These are phyloP conservation scores for Colletotrichum theobromicola DNA, from an alignment of 2,329 filamentous ascomycete genomes.

Conservation along the genomic window DNA sequence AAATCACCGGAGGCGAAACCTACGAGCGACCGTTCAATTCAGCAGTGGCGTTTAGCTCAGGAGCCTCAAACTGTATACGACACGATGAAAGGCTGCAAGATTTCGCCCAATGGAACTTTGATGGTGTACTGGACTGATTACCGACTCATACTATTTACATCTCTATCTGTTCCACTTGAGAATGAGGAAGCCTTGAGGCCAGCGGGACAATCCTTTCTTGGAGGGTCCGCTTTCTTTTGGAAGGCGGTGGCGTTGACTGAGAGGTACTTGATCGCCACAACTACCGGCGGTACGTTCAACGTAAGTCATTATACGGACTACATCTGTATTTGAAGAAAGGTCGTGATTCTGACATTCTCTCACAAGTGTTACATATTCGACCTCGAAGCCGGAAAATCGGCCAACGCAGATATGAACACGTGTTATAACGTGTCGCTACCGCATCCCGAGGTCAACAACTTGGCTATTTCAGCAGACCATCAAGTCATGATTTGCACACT, in stretches of 20 bases:
- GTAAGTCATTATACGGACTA: background rate
- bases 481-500: background rate
- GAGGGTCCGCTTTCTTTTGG: background rate
- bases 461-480: background rate
- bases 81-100: background rate
- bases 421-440: background rate
- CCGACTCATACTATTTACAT: background rate
- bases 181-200: background rate
- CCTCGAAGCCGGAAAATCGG: background rate
- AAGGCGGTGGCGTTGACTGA: background rate
- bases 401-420: background rate
- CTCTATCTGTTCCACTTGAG: background rate
- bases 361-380: background rate
- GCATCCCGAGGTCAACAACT: background rate
- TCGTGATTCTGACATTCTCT: background rate
- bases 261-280: background rate
- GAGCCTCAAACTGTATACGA: background rate
- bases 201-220: background rate
- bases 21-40: background rate
- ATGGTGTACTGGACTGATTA: background rate
- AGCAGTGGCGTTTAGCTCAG: background rate
- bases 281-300: background rate
- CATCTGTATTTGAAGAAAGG: accelerated
- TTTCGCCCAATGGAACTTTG: background rate
- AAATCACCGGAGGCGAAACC: background rate